A percentile compares a stretch with the other conserved stretches of the same genome.
These are phyloP conservation scores for Populus nigra DNA, from an alignment of 345 rosid genomes.

Conservation along the genomic window DNA sequence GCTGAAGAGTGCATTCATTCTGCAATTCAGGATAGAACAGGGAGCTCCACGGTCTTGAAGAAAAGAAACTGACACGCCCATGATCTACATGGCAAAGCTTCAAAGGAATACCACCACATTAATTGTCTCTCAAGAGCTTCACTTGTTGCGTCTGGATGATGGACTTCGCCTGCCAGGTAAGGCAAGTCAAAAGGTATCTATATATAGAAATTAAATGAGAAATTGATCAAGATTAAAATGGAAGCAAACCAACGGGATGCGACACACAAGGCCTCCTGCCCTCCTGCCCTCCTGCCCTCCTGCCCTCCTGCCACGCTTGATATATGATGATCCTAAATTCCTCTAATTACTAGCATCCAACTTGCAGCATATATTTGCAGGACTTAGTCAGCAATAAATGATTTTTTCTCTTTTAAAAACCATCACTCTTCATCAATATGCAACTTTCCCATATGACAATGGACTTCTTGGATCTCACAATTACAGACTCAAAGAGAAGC, in stretches of 20 bases:
- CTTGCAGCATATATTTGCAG: background rate
- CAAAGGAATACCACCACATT: conserved; percentile 41
- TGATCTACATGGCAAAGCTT: conserved; percentile 60
- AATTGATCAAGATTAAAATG: background rate
- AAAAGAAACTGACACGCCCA: conserved; percentile 68
- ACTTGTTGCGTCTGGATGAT: conserved; percentile 41
- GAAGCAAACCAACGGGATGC: background rate
- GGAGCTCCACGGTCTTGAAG: conserved; percentile 42
- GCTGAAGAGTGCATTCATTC: background rate
- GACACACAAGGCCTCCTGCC: background rate
- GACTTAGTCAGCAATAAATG: background rate
- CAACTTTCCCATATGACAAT: background rate
- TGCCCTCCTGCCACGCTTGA: background rate
- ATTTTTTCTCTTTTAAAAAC: background rate
- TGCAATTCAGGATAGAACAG: conserved; percentile 42
- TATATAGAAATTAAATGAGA: too few species aligned
- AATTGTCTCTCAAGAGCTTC: conserved; percentile 44
- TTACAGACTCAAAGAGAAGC: background rate
- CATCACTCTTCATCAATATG: background rate
- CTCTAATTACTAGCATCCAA: background rate
- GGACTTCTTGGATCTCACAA: background rate
- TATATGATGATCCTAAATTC: background rate
- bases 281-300: background rate
- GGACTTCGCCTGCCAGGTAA: conserved; percentile 49
- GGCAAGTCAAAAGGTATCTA: background rate